These are phyloP conservation scores for Botrytis porri DNA, from an alignment of 2,329 filamentous ascomycete genomes.

Conservation along the genomic window DNA sequence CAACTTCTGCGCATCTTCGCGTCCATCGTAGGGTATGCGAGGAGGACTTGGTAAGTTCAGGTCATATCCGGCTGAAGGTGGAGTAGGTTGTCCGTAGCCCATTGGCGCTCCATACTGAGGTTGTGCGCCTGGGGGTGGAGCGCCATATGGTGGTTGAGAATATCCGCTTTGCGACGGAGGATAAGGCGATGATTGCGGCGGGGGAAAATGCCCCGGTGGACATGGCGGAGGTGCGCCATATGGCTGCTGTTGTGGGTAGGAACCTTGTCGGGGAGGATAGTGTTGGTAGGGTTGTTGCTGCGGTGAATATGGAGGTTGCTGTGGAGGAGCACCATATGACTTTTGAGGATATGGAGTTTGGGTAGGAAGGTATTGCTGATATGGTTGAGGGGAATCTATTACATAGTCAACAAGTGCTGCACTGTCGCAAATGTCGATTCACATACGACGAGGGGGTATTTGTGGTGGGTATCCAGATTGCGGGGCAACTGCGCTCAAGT, in stretches of 20 bases:
- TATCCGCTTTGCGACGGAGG: constrained; percentile 26
- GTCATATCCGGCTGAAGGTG: constrained; percentile 72
- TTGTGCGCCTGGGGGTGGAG: constrained; percentile 37
- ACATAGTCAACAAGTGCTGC: background rate
- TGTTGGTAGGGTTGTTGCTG: constrained; percentile 18
- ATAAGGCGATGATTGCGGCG: constrained; percentile 48
- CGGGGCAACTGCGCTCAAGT: constrained; percentile 21
- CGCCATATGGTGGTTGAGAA: constrained; percentile 22
- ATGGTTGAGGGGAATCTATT: constrained; percentile 15
- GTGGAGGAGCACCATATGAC: constrained; percentile 30
- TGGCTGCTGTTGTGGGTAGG: constrained; percentile 48
- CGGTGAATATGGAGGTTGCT: constrained; percentile 31
- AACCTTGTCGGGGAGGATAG: constrained; percentile 19
- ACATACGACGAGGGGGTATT: constrained; percentile 16
- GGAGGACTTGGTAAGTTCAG: constrained; percentile 50
- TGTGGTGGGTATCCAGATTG: constrained; percentile 19
- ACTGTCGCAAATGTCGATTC: background rate
- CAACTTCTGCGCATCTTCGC: constrained; percentile 65
- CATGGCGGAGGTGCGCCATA: constrained; percentile 35
- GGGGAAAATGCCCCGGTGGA: constrained; percentile 9
- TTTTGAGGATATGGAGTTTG: constrained; percentile 25
- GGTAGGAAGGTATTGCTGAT: constrained; percentile 26
- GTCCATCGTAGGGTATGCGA: constrained; percentile 66
- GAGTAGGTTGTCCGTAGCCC: constrained; percentile 49
- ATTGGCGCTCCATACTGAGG: constrained; percentile 20